These are phyloP conservation scores for Globisporangium iwayamae DNA, from an alignment of 352 stramenopile genomes.

Conservation along the genomic window DNA sequence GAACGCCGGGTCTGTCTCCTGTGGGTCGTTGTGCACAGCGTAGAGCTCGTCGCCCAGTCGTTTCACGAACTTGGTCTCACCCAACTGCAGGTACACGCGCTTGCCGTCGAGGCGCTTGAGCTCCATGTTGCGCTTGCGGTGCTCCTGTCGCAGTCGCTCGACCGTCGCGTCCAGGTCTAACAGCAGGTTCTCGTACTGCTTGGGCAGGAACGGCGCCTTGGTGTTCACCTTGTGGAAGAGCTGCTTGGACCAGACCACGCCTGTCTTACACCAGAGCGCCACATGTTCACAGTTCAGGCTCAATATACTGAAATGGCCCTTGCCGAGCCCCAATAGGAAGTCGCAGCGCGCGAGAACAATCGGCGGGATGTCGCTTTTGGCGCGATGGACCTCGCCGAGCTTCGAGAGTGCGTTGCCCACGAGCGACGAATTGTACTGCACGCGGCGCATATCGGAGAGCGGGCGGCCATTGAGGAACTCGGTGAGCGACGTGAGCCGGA, in stretches of 20 bases:
- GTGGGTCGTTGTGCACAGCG: conserved; percentile 53
- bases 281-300: conserved; percentile 77
- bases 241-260: conserved; percentile 74
- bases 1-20: conserved; percentile 59
- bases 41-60: conserved; percentile 47
- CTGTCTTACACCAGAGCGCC: conserved; percentile 73
- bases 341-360: conserved; percentile 69
- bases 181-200: conserved; percentile 30
- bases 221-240: conserved; percentile 45
- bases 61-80: conserved; percentile 46
- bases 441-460: conserved; percentile 57
- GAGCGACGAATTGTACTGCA: conserved; percentile 77
- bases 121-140: conserved; percentile 27
- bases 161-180: conserved; percentile 33
- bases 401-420: conserved; percentile 52
- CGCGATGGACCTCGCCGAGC: conserved; percentile 60
- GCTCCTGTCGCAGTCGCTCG: conserved; percentile 26
- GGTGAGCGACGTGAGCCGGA: conserved; percentile 60
- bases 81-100: conserved; percentile 49
- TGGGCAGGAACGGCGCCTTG: conserved; percentile 45
- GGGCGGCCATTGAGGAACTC: conserved; percentile 66
- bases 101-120: conserved; percentile 35
- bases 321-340: conserved; percentile 59
- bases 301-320: conserved; percentile 71
- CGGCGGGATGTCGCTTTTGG: conserved; percentile 52